These are phyloP conservation scores for Penicillium goetzii DNA, from an alignment of 495 filamentous ascomycete species.

Conservation along the genomic window DNA sequence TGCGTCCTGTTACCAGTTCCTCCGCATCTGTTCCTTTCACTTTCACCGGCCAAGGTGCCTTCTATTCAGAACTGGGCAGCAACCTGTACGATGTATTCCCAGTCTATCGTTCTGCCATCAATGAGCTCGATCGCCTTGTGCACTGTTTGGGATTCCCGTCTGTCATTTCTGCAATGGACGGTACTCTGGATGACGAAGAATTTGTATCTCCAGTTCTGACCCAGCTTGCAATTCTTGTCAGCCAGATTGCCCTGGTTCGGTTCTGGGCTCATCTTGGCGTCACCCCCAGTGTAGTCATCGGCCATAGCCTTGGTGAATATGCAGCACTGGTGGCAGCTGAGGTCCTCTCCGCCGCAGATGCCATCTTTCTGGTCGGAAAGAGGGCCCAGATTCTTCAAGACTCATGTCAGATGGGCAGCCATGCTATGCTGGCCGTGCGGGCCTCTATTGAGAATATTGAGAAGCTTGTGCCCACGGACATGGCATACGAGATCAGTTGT, in stretches of 20 bases:
- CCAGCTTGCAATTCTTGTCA: constrained; percentile 21
- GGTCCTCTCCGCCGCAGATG: constrained; percentile 30
- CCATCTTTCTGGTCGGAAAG: constrained; percentile 29
- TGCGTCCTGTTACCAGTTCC: not conserved
- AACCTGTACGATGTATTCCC: constrained; percentile 33
- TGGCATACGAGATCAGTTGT: constrained; percentile 54
- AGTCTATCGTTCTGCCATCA: constrained; percentile 32
- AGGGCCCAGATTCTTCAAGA: constrained; percentile 28
- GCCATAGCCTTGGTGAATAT: constrained; percentile 49
- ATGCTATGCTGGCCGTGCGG: constrained; percentile 60
- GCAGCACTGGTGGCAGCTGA: constrained; percentile 36
- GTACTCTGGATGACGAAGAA: constrained; percentile 7
- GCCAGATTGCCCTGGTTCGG: constrained; percentile 30
- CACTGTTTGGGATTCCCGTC: constrained; percentile 39
- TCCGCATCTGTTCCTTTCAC: constrained; percentile 54
- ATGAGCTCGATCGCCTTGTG: constrained; percentile 34
- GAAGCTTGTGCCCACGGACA: not conserved
- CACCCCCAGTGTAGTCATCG: constrained; percentile 26
- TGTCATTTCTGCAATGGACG: constrained; percentile 20
- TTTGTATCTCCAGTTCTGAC: constrained; percentile 23
- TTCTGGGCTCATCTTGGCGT: constrained; percentile 26
- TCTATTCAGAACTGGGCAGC: constrained; percentile 44
- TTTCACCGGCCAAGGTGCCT: constrained; percentile 72
- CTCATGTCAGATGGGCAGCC: constrained; percentile 14
- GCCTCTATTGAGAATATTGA: constrained; percentile 21